These are phyloP conservation scores for Diplodia scrobiculata DNA, from an alignment of 2,329 filamentous ascomycete species.

Conservation along the genomic window DNA sequence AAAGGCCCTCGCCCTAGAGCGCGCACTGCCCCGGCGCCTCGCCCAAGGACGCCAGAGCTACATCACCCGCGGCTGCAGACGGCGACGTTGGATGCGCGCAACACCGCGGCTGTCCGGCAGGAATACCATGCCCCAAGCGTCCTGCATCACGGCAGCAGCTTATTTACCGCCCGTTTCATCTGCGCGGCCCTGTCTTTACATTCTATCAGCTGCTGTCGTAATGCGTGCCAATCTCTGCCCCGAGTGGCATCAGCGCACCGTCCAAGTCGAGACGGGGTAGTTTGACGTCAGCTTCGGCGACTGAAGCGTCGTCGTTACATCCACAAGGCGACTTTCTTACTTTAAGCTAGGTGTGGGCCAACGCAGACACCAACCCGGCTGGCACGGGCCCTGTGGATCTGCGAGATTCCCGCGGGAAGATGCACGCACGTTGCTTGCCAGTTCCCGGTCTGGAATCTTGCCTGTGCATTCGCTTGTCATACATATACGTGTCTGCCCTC, in stretches of 20 bases:
- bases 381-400: slow-evolving; percentile 28
- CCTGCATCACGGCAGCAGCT: slow-evolving; percentile 16
- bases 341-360: slow-evolving; percentile 20
- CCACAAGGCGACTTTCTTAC: slow-evolving; percentile 35
- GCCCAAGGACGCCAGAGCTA: slow-evolving; percentile 1
- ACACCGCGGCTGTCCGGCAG: slow-evolving; percentile 13
- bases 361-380: slow-evolving; percentile 19
- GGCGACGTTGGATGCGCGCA: slow-evolving; percentile 17
- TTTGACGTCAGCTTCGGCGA: slow-evolving; percentile 40
- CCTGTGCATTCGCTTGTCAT: slow-evolving; percentile 22
- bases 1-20: slow-evolving; percentile 23
- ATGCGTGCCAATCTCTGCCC: background rate
- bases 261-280: slow-evolving; percentile 17
- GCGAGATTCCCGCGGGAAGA: slow-evolving; percentile 29
- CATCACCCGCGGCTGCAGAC: background rate
- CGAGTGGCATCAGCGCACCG: slow-evolving; percentile 28
- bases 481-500: slow-evolving; percentile 23
- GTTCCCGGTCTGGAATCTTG: slow-evolving; percentile 25
- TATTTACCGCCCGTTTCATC: slow-evolving; percentile 26
- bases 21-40: slow-evolving; percentile 2
- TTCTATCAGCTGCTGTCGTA: slow-evolving; percentile 17
- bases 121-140: slow-evolving; percentile 16
- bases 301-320: slow-evolving; percentile 39
- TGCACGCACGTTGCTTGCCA: slow-evolving; percentile 29
- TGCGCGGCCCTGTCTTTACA: slow-evolving; percentile 7